Evolutionary conservation across 805 yeast genomes (phyloP).

Genomic region (Crinitomyces ghanaensis): DNA sequence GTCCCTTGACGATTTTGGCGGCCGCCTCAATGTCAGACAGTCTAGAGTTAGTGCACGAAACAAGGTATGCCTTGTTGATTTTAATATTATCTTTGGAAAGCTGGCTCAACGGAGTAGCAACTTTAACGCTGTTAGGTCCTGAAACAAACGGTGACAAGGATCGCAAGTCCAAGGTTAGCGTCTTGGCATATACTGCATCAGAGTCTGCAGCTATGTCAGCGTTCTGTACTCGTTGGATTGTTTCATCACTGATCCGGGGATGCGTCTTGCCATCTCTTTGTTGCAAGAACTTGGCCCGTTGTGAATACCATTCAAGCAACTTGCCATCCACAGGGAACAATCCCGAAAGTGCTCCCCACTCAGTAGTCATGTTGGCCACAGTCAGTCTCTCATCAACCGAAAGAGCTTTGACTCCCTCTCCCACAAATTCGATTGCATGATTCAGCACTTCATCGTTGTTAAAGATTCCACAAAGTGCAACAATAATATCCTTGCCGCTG

Average conservation of each 20-base stretch:
- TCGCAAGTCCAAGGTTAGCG: slow-evolving; percentile 65
- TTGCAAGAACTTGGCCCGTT: slow-evolving; percentile 45
- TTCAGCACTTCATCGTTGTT: slow-evolving; percentile 87
- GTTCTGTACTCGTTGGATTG: slow-evolving; percentile 42
- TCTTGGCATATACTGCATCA: slow-evolving; percentile 83
- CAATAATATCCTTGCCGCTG: slow-evolving; percentile 94
- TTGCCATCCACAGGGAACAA: slow-evolving; percentile 89
- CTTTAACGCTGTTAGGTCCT: slow-evolving; percentile 96
- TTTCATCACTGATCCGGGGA: slow-evolving; percentile 62
- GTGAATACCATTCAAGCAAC: slow-evolving; percentile 64
- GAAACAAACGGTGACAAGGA: slow-evolving; percentile 81
- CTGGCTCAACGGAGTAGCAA: slow-evolving; percentile 67
- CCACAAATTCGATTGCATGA: slow-evolving; percentile 89
- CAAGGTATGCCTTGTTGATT: slow-evolving; percentile 89
- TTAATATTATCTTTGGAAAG: slow-evolving; percentile 61
- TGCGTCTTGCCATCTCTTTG: slow-evolving; percentile 49
- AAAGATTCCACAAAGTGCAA: slow-evolving; percentile 85
- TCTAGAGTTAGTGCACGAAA: slow-evolving; percentile 96
- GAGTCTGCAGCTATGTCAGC: slow-evolving; percentile 45
- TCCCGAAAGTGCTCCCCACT: slow-evolving; percentile 98
- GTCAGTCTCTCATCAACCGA: slow-evolving; percentile 80
- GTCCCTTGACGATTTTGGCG: slow-evolving; percentile 74
- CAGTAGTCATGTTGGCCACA: slow-evolving; percentile 94
- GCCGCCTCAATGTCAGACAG: slow-evolving; percentile 90
- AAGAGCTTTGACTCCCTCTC: slow-evolving; percentile 59